Percentiles rank a stretch among this genome's conserved stretches.
Conservation (phyloP, 805 yeast species). For the Metschnikowia cerradonensis region DNA sequence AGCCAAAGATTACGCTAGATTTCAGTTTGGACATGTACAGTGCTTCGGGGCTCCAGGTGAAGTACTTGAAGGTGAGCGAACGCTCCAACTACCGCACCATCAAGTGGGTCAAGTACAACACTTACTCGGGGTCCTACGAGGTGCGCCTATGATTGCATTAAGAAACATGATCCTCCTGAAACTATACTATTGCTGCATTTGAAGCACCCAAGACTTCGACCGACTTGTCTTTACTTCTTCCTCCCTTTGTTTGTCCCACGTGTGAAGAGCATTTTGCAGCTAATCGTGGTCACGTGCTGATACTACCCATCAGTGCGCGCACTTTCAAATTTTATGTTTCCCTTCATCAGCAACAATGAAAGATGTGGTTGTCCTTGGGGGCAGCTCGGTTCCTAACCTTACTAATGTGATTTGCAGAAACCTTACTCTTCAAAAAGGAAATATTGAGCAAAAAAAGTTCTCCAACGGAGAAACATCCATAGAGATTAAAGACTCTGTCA, state of each 20-base stretch:
- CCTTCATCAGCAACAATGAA: slow-evolving; percentile 46
- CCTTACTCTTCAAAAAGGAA: slow-evolving; percentile 69
- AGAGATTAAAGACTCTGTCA: slow-evolving; percentile 78
- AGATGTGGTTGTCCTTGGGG: slow-evolving; percentile 85
- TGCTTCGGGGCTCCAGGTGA: slow-evolving; percentile 70
- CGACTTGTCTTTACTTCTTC: too few relatives aligned
- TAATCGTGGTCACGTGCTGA: not conserved
- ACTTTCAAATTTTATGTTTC: not conserved
- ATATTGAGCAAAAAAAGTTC: slow-evolving; percentile 56
- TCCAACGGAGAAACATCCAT: slow-evolving; percentile 95
- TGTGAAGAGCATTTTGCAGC: slow-evolving; percentile 1
- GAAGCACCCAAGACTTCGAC: too few relatives aligned
- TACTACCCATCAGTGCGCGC: not conserved
- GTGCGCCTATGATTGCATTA: slow-evolving; percentile 39
- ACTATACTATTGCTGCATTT: too few relatives aligned
- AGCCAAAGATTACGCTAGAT: slow-evolving; percentile 70
- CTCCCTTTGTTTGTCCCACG: not conserved
- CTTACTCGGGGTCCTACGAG: slow-evolving; percentile 79
- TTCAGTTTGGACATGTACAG: slow-evolving; percentile 74
- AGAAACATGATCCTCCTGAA: too few relatives aligned
- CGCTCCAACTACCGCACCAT: slow-evolving; percentile 60
- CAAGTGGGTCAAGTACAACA: slow-evolving; percentile 82
- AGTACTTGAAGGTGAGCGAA: slow-evolving; percentile 64
- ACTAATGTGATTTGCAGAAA: slow-evolving; percentile 72
- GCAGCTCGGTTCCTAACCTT: slow-evolving; percentile 81